Evolutionary conservation across 257 asterid species (phyloP).

Genomic region (Lantana camara): DNA sequence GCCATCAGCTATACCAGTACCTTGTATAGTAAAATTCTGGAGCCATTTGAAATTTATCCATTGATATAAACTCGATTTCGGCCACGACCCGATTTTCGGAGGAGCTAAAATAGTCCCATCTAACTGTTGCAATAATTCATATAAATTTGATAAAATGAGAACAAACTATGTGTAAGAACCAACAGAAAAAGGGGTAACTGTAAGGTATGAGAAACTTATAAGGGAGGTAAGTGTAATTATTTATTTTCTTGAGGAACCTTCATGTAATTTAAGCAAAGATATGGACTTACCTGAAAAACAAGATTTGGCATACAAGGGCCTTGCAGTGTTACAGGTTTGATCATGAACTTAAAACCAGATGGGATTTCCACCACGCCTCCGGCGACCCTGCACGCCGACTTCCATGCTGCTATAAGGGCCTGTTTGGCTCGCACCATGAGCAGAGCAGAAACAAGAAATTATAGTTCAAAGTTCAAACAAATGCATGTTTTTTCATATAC

Average conservation of each 20-base stretch:
- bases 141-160: too few species aligned
- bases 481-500: slow-evolving; percentile 32
- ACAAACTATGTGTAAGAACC: too few species aligned
- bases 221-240: too few species aligned
- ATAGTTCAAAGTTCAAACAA: background rate
- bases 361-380: slow-evolving; percentile 65
- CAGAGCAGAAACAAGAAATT: background rate
- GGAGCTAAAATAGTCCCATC: slow-evolving; percentile 75
- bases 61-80: slow-evolving; percentile 63
- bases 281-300: slow-evolving; percentile 51
- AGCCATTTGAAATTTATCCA: slow-evolving; percentile 86
- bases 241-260: too few species aligned
- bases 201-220: too few species aligned
- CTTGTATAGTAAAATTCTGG: slow-evolving; percentile 69
- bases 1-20: slow-evolving; percentile 77
- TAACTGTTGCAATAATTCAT: slow-evolving; percentile 43
- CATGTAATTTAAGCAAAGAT: background rate
- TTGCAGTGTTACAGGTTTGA: slow-evolving; percentile 69
- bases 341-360: slow-evolving; percentile 47
- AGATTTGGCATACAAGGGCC: slow-evolving; percentile 83
- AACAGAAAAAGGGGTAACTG: too few species aligned
- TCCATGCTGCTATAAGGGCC: slow-evolving; percentile 81
- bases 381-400: slow-evolving; percentile 55
- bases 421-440: slow-evolving; percentile 23
- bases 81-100: slow-evolving; percentile 60